These are phyloP conservation scores for Leccinum barrowsii DNA, from an alignment of 768 basidiomycete genomes.

Conservation along the genomic window DNA sequence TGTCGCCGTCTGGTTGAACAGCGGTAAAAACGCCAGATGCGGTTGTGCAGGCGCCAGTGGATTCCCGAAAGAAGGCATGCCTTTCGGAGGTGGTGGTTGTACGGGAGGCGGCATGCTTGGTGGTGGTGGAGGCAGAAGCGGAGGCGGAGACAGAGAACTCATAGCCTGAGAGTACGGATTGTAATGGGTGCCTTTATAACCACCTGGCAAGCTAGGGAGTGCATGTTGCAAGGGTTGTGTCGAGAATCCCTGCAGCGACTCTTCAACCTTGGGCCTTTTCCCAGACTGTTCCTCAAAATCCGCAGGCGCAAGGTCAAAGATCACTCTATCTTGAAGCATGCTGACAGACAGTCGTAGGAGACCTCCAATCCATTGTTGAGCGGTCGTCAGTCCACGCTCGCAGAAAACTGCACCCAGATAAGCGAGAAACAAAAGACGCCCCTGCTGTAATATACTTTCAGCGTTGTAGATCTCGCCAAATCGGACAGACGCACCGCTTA, in stretches of 20 bases:
- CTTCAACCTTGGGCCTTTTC: constrained; percentile 30
- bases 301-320: constrained; percentile 18
- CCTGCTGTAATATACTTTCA: constrained; percentile 43
- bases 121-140: constrained; percentile 26
- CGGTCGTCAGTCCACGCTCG: constrained; percentile 48
- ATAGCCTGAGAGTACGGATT: constrained; percentile 26
- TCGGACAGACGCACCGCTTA: constrained; percentile 27
- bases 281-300: constrained; percentile 29
- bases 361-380: constrained; percentile 55
- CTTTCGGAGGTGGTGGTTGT: constrained; percentile 36
- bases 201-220: constrained; percentile 9
- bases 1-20: constrained; percentile 71
- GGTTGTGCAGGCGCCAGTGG: constrained; percentile 65
- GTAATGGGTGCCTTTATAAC: constrained; percentile 27
- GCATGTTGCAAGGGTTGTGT: constrained; percentile 24
- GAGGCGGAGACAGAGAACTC: constrained; percentile 11
- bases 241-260: constrained; percentile 30
- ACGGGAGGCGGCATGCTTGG: constrained; percentile 30
- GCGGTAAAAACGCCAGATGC: constrained; percentile 58
- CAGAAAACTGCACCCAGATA: constrained; percentile 65
- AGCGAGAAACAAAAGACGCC: constrained; percentile 54
- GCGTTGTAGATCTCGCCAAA: constrained; percentile 10
- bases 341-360: constrained; percentile 31
- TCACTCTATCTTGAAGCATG: constrained; percentile 14
- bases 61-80: constrained; percentile 39